A percentile compares a stretch with the other conserved stretches of the same genome.
Conservation (phyloP, 768 basidiomycete genomes). For the Udeniomyces megalosporus region DNA sequence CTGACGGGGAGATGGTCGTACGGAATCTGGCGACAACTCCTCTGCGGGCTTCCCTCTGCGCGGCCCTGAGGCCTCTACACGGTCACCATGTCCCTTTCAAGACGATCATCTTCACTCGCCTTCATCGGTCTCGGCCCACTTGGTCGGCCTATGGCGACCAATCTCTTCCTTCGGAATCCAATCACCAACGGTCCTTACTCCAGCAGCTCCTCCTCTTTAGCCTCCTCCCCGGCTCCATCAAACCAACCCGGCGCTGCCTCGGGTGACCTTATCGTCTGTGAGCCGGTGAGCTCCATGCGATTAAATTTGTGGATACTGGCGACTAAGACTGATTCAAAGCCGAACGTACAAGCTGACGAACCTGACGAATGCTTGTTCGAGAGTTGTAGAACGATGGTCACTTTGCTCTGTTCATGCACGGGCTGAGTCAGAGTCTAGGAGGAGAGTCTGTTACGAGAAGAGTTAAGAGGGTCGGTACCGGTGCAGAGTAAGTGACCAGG, state of each 20-base stretch:
- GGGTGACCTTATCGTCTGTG: slow-evolving; percentile 6
- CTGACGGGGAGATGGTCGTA: too few relatives aligned
- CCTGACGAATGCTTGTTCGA: too few relatives aligned
- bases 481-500: background rate
- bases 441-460: background rate
- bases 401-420: slow-evolving; percentile 2
- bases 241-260: background rate
- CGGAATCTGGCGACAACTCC: too few relatives aligned
- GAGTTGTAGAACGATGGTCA: slow-evolving; percentile 2
- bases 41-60: too few relatives aligned
- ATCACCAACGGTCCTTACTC: slow-evolving; percentile 9
- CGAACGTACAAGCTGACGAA: too few relatives aligned
- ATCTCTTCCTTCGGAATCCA: slow-evolving; percentile 16
- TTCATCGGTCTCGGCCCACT: slow-evolving; percentile 1
- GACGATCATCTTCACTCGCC: background rate
- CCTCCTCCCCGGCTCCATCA: too few relatives aligned
- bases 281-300: too few relatives aligned
- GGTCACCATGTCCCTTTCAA: background rate
- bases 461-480: slow-evolving; percentile 2
- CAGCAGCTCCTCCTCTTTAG: too few relatives aligned
- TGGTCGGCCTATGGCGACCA: slow-evolving; percentile 16
- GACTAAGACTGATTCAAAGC: too few relatives aligned
- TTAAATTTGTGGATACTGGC: too few relatives aligned
- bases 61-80: too few relatives aligned
- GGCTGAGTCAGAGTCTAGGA: background rate